phyloP scores from a whole-genome alignment of 2,329 filamentous ascomycete genomes.

The Colletotrichum sp. region DNA sequence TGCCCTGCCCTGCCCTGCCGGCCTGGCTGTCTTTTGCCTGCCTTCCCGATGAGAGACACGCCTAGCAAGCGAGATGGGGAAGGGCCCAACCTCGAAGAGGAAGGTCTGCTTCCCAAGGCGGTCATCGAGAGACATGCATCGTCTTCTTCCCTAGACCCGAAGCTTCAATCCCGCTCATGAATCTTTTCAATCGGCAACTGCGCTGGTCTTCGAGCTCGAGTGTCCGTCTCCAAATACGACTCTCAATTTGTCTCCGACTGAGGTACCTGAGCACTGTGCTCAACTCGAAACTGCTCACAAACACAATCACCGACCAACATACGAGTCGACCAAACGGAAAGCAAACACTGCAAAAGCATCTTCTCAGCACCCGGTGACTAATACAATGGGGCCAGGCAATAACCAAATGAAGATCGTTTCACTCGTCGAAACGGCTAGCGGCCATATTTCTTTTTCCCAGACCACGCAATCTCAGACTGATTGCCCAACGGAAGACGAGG shows the following conservation, averaged over 20 bases:
- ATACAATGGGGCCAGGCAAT: neutral
- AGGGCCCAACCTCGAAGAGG: neutral
- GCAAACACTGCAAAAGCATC: neutral
- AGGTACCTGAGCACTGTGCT: neutral
- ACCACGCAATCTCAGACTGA: neutral
- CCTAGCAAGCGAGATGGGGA: neutral
- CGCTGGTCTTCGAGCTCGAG: neutral
- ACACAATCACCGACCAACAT: neutral
- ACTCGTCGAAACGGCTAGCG: neutral
- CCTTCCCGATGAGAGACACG: neutral
- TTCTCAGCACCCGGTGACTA: neutral
- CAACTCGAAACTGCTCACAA: neutral
- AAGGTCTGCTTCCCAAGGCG: neutral
- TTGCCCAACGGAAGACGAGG: neutral
- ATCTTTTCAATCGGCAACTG: neutral
- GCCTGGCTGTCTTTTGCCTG: neutral
- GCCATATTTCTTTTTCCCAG: neutral
- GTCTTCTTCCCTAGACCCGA: neutral
- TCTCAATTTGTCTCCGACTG: neutral
- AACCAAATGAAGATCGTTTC: neutral
- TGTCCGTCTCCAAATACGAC: neutral
- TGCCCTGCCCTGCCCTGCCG: neutral
- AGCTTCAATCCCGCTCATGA: neutral
- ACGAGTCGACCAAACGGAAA: neutral
- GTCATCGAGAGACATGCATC: neutral